Conservation (phyloP, 179 eudicot species). For the Beta corolliflora region DNA sequence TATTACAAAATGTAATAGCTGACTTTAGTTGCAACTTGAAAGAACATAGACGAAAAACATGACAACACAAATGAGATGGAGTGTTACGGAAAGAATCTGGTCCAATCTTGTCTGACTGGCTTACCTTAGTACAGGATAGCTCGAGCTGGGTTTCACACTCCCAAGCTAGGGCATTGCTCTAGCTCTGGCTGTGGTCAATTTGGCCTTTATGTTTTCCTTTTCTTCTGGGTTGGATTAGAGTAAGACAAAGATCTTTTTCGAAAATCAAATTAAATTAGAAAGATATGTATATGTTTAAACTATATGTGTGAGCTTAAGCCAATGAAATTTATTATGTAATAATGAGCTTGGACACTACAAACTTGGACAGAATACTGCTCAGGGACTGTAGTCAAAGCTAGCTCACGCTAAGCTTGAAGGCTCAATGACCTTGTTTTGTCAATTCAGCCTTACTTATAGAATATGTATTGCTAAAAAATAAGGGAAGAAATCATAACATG, state of each 20-base stretch:
- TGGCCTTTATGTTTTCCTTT: background rate
- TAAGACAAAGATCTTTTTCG: no score
- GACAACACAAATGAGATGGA: background rate
- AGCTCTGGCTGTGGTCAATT: background rate
- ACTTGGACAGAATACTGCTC: no score
- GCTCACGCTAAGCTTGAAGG: background rate
- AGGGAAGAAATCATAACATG: background rate
- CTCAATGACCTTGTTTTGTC: background rate
- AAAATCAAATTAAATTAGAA: no score
- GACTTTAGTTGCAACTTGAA: no score
- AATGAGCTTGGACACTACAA: no score
- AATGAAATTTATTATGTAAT: no score
- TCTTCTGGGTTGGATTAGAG: background rate
- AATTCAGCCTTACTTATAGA: background rate
- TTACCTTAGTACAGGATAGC: background rate
- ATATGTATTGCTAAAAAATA: background rate
- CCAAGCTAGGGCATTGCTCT: background rate
- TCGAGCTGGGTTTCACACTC: background rate
- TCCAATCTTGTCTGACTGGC: background rate
- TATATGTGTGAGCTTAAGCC: no score
- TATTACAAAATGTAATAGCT: no score
- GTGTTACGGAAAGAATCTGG: background rate
- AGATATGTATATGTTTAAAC: no score
- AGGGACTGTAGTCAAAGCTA: background rate
- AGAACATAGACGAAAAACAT: background rate